Conservation (phyloP, 75 land plant species). For the Chamaecyparis obtusa region DNA sequence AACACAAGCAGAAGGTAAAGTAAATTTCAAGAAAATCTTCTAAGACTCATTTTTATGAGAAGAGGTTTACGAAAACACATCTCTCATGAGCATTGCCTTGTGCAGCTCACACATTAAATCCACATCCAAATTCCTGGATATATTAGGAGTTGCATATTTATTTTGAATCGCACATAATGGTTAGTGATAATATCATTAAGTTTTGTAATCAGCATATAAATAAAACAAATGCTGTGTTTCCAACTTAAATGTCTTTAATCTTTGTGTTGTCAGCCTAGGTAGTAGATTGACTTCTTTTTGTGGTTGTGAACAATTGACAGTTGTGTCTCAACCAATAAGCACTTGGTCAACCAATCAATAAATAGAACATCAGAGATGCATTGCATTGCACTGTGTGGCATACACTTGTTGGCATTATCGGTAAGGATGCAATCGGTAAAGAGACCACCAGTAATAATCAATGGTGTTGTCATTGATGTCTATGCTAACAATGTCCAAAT, state of each 20-base stretch:
- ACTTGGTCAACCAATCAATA: neutral
- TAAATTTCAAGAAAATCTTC: neutral
- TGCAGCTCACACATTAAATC: neutral
- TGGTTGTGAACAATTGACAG: no score
- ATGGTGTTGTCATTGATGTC: no score
- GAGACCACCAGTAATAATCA: no score
- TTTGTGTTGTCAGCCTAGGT: no score
- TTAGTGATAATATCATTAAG: neutral
- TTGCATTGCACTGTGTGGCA: neutral
- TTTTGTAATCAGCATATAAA: neutral
- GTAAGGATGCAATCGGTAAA: no score
- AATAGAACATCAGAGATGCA: neutral
- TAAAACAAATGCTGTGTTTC: no score
- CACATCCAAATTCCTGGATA: neutral
- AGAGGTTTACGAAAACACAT: neutral
- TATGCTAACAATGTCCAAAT: no score
- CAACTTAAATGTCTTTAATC: no score
- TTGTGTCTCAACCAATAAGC: no score
- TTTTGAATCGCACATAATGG: neutral
- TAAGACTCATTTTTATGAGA: neutral
- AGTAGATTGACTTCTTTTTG: no score
- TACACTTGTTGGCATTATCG: no score
- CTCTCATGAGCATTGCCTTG: neutral
- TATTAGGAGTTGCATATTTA: neutral
- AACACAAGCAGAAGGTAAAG: neutral